Base-by-base conservation (phyloP, 495 filamentous ascomycete species). In the Aspergillus sparsus region DNA sequence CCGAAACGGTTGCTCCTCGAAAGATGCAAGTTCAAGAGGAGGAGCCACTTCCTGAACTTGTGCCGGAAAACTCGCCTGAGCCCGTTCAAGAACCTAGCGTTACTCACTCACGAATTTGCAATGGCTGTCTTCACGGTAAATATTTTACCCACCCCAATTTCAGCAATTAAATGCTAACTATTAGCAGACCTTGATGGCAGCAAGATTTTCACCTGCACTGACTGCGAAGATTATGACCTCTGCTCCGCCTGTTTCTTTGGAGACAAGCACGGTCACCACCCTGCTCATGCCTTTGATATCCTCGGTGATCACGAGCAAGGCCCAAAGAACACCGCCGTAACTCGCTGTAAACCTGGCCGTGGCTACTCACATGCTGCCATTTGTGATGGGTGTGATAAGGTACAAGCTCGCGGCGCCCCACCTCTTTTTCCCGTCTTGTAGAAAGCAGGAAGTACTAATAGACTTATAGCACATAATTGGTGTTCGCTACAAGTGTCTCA, bases 401-500 rank as follows among this genome's bases (percentile, higher is more conserved):
- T 87, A 77, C 61, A 27, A 27, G 65, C 66, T 44, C 9, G 46
- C 42, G 41, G 53, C 5, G n/a, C 9, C 27, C 11, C 42, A 12
- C 27, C 15, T 6, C 8, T 9, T 18, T 10, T 9, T 47, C 6
- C 10, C 37, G 6, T 57, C 37, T 32, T 45, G 18, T 53, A 53
- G 18, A 9, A 46, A 42, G 21, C 21, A 27, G 21, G 21, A 27
- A 3, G 21, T 27, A 35, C 71, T 79, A 72, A 80, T 51, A 13
- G 34, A 18, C 7, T 15, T 47, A 34, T 57, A 87, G 81, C 84
- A 82, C 66, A 95, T 98, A 66, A 82, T 83, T 67, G 94, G 94
- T 65, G 84, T 96, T 45, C 93, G 94, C 65, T 89, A 98, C 83
- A 99, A 99, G 82, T 99, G 94, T 77, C 80, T 97, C 63, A 87